These are phyloP conservation scores for Thelonectria rubi DNA, from an alignment of 2,329 filamentous ascomycete species.

Conservation along the genomic window DNA sequence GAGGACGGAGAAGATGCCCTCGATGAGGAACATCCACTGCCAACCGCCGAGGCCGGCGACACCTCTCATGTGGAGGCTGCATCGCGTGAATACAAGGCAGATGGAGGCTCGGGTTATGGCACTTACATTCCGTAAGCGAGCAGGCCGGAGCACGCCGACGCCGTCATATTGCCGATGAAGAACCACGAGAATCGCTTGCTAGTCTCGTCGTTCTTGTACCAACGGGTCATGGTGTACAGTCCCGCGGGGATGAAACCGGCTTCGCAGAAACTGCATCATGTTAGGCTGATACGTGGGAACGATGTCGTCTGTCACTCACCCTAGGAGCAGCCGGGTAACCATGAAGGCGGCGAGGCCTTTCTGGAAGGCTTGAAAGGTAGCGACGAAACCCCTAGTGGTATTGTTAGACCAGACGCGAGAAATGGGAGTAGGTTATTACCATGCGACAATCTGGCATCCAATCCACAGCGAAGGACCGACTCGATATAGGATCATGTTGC, in stretches of 20 bases:
- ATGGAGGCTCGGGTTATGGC: not conserved
- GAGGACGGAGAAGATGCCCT: conserved; percentile 50
- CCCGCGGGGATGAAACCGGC: conserved; percentile 49
- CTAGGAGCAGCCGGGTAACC: conserved; percentile 49
- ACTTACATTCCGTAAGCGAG: conserved; percentile 49
- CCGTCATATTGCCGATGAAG: conserved; percentile 56
- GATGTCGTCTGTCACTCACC: conserved; percentile 23
- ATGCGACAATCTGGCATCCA: conserved; percentile 46
- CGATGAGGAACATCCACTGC: conserved; percentile 42
- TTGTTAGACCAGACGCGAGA: conserved; percentile 6
- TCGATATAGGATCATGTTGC: conserved; percentile 57
- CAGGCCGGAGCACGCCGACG: conserved; percentile 44
- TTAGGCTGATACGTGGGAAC: conserved; percentile 14
- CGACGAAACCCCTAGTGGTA: conserved; percentile 45
- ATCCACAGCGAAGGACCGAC: conserved; percentile 59
- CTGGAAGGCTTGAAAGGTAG: conserved; percentile 49
- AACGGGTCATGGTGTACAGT: conserved; percentile 57
- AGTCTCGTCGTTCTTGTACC: conserved; percentile 58
- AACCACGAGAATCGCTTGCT: conserved; percentile 56
- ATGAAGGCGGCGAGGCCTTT: conserved; percentile 45
- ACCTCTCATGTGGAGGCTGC: conserved; percentile 39
- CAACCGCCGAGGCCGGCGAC: conserved; percentile 36
- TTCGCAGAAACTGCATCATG: conserved; percentile 39
- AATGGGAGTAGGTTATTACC: conserved; percentile 24
- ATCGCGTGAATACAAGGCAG: not conserved